phyloP scores from a whole-genome alignment of 768 basidiomycete species.

The Pisolithus albus region DNA sequence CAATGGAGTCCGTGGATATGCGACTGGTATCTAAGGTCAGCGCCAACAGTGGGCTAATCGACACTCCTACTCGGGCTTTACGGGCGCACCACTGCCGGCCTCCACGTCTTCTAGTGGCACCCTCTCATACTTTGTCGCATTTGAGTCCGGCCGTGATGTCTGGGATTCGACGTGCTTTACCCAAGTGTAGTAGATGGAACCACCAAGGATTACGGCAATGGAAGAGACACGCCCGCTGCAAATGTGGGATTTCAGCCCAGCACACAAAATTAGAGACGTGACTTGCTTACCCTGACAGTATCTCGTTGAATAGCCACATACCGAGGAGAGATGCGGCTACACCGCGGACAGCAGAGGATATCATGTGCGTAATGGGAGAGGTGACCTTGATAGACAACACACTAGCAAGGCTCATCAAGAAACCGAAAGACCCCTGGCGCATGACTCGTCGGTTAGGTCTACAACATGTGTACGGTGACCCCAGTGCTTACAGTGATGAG shows the following conservation, averaged over 20 bases:
- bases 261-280: background rate
- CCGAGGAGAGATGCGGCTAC: constrained; percentile 86
- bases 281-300: constrained; percentile 64
- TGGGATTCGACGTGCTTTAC: constrained; percentile 70
- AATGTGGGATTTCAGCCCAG: constrained; percentile 2
- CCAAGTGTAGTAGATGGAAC: constrained; percentile 86
- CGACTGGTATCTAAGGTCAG: background rate
- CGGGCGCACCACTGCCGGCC: constrained; percentile 29
- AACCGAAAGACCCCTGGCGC: constrained; percentile 73
- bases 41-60: background rate
- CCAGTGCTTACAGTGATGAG: constrained; percentile 56
- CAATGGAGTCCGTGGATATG: background rate
- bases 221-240: constrained; percentile 73
- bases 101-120: constrained; percentile 62
- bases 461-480: background rate
- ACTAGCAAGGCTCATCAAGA: constrained; percentile 91
- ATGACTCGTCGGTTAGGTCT: constrained; percentile 1
- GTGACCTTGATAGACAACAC: constrained; percentile 95
- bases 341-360: constrained; percentile 91
- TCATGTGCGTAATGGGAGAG: constrained; percentile 96
- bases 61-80: constrained; percentile 25
- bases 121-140: constrained; percentile 44
- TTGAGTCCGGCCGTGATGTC: constrained; percentile 25
- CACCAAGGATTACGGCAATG: constrained; percentile 72
- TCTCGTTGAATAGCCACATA: constrained; percentile 72